Conservation (phyloP, 2,329 filamentous ascomycete genomes). For the Clonostachys byssicola region DNA sequence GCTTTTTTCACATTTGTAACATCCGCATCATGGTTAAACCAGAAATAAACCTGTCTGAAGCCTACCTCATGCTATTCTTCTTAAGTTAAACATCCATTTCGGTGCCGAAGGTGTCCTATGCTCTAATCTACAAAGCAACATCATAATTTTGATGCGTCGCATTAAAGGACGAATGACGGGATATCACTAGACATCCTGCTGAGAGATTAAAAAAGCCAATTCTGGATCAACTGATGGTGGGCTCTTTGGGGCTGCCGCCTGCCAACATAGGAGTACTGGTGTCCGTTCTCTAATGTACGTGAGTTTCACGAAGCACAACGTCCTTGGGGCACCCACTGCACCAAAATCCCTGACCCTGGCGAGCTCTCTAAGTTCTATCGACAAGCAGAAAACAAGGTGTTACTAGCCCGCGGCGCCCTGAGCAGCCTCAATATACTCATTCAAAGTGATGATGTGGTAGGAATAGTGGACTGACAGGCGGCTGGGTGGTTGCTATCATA, state of each 20-base stretch:
- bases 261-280: constrained; percentile 9
- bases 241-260: constrained; percentile 14
- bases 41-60: constrained; percentile 26
- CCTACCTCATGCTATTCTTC: constrained; percentile 31
- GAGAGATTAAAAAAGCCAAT: too few relatives aligned
- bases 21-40: constrained; percentile 23
- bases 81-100: constrained; percentile 32
- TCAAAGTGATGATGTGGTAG: constrained; percentile 31
- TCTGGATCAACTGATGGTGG: too few relatives aligned
- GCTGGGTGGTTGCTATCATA: constrained; percentile 24
- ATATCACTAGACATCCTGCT: too few relatives aligned
- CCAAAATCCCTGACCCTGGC: constrained; percentile 2
- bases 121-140: constrained; percentile 24
- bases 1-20: constrained; percentile 1
- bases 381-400: constrained; percentile 4
- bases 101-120: constrained; percentile 34
- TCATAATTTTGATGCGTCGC: constrained; percentile 36
- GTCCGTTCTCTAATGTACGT: constrained; percentile 14
- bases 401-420: constrained; percentile 41
- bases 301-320: constrained; percentile 17
- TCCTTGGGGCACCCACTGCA: neutral
- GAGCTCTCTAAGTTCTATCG: constrained; percentile 13
- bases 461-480: constrained; percentile 32
- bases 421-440: constrained; percentile 36
- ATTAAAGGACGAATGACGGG: constrained; percentile 17